phyloP scores from a whole-genome alignment of 176 grass and related monocot genomes.

The Pharus latifolius region DNA sequence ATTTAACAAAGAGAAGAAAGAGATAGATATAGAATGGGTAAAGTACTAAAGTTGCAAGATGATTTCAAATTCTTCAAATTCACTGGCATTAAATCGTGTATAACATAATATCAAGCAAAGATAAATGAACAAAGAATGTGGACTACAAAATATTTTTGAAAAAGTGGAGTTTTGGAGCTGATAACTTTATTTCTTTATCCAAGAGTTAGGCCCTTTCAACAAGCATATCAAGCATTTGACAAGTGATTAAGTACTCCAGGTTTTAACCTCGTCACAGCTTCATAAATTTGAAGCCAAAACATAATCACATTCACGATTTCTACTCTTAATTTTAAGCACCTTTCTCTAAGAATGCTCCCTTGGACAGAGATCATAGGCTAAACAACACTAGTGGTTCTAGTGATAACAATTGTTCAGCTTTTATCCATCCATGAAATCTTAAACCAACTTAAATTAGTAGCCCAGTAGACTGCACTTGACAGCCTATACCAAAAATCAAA shows the following conservation, averaged over 20 bases:
- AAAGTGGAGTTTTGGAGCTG: no score
- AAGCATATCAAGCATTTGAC: background rate
- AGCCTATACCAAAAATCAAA: slow-evolving; percentile 9
- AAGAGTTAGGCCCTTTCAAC: background rate
- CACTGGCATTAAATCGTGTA: background rate
- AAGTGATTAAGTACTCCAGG: background rate
- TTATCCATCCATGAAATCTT: background rate
- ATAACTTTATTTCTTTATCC: no score
- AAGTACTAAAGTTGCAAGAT: no score
- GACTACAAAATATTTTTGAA: no score
- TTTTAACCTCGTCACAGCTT: no score
- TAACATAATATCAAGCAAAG: background rate
- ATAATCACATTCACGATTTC: no score
- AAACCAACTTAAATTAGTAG: background rate
- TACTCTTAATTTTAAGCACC: background rate
- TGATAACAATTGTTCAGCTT: background rate
- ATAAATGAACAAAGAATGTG: background rate
- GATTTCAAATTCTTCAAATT: background rate
- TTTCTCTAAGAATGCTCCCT: background rate
- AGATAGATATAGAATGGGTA: no score
- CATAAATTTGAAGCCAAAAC: no score
- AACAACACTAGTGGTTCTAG: background rate
- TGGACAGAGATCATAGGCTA: background rate
- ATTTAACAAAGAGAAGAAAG: no score
- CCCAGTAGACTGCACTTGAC: background rate